A percentile compares a stretch with the other conserved stretches of the same genome.
Conservation (phyloP, 1,284 basidiomycete species). For the Boletus semigastroideus region DNA sequence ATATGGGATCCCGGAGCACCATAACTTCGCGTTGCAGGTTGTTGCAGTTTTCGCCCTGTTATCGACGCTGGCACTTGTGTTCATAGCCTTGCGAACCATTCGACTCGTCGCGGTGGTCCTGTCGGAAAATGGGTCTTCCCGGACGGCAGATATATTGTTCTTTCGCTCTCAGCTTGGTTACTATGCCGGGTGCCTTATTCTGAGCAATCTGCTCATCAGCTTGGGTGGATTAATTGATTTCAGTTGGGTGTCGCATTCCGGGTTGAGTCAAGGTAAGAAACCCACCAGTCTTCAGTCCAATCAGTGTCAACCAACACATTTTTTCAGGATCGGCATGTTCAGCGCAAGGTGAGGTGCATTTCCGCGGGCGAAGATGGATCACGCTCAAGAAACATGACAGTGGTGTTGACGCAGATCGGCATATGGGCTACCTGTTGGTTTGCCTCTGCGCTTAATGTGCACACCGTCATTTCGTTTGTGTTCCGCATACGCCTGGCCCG, state of each 20-base stretch:
- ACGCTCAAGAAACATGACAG: slow-evolving; percentile 31
- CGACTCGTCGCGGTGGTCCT: slow-evolving; percentile 27
- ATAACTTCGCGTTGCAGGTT: slow-evolving; percentile 12
- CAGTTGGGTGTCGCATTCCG: slow-evolving; percentile 27
- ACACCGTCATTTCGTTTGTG: slow-evolving; percentile 66
- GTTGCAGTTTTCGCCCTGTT: slow-evolving; percentile 20
- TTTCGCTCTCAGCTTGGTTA: slow-evolving; percentile 69
- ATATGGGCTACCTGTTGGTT: slow-evolving; percentile 64
- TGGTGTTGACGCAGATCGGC: slow-evolving; percentile 58
- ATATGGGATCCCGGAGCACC: not conserved
- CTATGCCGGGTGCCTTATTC: slow-evolving; percentile 61
- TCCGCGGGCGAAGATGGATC: not conserved
- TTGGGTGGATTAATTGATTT: slow-evolving; percentile 51
- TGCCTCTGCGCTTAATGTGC: slow-evolving; percentile 61
- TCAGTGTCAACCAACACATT: slow-evolving; percentile 1
- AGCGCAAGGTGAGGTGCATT: slow-evolving; percentile 50
- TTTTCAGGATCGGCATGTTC: slow-evolving; percentile 42
- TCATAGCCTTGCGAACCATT: slow-evolving; percentile 18
- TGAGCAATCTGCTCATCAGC: slow-evolving; percentile 55
- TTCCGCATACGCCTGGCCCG: slow-evolving; percentile 51
- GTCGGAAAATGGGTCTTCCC: slow-evolving; percentile 15
- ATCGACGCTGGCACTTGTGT: slow-evolving; percentile 24
- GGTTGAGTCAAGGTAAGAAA: slow-evolving; percentile 49
- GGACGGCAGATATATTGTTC: slow-evolving; percentile 52
- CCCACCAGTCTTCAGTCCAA: not conserved